Conservation (phyloP, 805 yeast genomes). For the Saccharomycopsis capsularis region DNA sequence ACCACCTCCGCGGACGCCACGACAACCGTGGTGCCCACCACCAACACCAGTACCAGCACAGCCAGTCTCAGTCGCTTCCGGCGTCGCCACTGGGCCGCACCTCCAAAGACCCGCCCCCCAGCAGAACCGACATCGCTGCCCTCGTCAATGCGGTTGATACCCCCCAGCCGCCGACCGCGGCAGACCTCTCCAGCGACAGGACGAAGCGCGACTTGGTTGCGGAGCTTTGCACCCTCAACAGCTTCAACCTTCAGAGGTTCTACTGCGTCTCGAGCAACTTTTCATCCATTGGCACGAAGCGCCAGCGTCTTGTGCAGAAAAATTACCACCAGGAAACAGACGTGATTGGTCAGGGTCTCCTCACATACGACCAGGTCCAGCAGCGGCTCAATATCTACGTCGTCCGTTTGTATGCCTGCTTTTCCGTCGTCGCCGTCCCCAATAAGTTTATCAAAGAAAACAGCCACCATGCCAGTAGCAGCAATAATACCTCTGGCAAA, state of each 20-base stretch:
- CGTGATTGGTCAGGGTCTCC: slow-evolving; percentile 48
- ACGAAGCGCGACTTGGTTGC: slow-evolving; percentile 9
- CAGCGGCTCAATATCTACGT: slow-evolving; percentile 46
- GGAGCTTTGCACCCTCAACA: neutral
- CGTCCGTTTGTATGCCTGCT: slow-evolving; percentile 36
- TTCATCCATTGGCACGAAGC: slow-evolving; percentile 8
- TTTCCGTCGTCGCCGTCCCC: slow-evolving; percentile 50
- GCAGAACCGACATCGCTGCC: neutral
- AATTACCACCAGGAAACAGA: slow-evolving; percentile 31
- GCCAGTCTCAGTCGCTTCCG: neutral
- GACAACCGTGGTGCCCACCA: neutral
- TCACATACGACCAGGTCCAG: slow-evolving; percentile 55
- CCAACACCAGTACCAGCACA: neutral
- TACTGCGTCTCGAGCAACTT: slow-evolving; percentile 8
- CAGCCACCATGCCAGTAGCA: too few relatives aligned
- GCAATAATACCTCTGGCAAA: neutral
- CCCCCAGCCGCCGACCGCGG: neutral
- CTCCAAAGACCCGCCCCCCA: too few relatives aligned
- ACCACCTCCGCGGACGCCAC: slow-evolving; percentile 20
- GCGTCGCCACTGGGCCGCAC: neutral
- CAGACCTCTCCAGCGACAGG: neutral
- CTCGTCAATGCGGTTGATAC: neutral
- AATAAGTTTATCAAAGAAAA: neutral
- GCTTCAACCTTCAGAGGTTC: slow-evolving; percentile 5
- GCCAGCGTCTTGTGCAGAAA: slow-evolving; percentile 11